Conservation (phyloP, 257 asterid species). For the Phtheirospermum japonicum region DNA sequence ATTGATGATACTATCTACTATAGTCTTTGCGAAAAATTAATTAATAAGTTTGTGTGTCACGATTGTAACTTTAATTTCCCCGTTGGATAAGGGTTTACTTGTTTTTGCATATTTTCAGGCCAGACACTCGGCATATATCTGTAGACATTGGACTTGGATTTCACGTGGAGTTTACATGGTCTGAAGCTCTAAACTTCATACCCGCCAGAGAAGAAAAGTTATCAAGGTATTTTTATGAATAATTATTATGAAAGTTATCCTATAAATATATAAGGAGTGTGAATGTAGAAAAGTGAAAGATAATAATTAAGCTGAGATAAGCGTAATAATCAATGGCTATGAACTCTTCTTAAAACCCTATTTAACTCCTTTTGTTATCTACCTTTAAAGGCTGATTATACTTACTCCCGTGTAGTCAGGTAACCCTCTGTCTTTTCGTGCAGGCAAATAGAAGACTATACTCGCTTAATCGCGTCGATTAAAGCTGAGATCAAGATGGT, state of each 20-base stretch:
- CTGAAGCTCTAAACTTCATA: constrained; percentile 74
- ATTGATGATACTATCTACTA: too few species aligned
- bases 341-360: too few species aligned
- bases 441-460: constrained; percentile 78
- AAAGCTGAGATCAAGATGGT: constrained; percentile 87
- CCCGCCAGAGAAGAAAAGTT: constrained; percentile 48
- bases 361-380: too few species aligned
- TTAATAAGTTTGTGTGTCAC: too few species aligned
- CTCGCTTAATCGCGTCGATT: constrained; percentile 66
- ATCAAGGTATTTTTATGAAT: constrained; percentile 37
- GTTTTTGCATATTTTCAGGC: constrained; percentile 44
- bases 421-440: constrained; percentile 17
- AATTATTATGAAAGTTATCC: not conserved
- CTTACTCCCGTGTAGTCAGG: too few species aligned
- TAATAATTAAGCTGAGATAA: too few species aligned
- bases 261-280: too few species aligned
- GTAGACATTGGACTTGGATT: constrained; percentile 92
- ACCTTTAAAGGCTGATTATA: too few species aligned
- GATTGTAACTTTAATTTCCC: too few species aligned
- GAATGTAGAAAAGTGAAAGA: too few species aligned
- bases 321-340: too few species aligned
- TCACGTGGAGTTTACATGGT: constrained; percentile 88
- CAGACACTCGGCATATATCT: constrained; percentile 67
- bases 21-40: too few species aligned
- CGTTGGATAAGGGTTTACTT: not conserved